Evolutionary conservation across 2,329 filamentous ascomycete genomes (phyloP), one percentile per base, ranked within the genome.

Genomic region (Penicillium sp.): DNA sequence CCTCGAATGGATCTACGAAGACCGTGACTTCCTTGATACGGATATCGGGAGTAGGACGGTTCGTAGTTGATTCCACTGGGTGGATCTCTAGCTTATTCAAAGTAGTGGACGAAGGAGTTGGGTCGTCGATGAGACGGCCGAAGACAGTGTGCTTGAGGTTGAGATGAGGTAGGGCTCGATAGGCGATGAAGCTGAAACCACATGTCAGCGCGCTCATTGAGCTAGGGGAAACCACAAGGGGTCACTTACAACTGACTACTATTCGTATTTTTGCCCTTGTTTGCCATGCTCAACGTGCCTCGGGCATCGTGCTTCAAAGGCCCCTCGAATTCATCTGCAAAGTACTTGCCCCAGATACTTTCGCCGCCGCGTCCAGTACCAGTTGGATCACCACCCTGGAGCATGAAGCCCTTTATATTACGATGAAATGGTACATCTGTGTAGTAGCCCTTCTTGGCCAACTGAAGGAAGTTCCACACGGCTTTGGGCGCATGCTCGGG

Each of bases 81-180:
- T 84, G 81, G 10, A 79, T 79, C 70, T 98, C 93, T 71, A 98
- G 82, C 51, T 80, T 80, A 54, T 79, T 77, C 13, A 98, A 74
- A 2, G 69, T 71, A 6, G 66, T 59, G 13, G 69, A 70, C n/a
- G 70, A 72, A 3, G 69, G 69, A 0, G 69, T 70, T 17, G 70
- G 70, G 43, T 72, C 91, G 26, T 85, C 87, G 1, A 94, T 85
- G 0, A 97, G 82, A 33, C 83, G 82, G 2, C 85, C 93, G 62
- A 98, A 98, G 35, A 98, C 87, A n/a, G 93, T 97, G 70, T 98
- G 93, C 65, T 98, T 98, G 52, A 84, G 80, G 69, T 98, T 88
- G 1, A 98, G 78, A 71, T 98, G 93, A 55, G 85, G 83, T 0
- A 84, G 81, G 1, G 86, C 77, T 44, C 88, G 84, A 69, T 98